Evolutionary conservation across 1,284 basidiomycete genomes (phyloP), one percentile per base, ranked within the genome.

Genomic region (Trichosporon coremiiforme): DNA sequence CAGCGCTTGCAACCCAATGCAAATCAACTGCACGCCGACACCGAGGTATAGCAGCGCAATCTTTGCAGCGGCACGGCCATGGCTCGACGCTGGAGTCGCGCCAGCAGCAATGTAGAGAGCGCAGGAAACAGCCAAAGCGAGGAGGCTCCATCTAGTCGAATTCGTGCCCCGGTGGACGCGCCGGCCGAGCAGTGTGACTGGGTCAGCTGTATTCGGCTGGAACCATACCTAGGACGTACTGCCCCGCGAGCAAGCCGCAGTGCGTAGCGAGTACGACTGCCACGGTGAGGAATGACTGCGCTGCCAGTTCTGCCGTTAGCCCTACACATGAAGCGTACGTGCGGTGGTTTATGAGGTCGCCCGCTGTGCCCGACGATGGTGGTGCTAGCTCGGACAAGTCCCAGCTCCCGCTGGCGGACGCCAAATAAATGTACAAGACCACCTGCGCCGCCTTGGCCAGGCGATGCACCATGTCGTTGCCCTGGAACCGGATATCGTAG

Each of bases 381-480:
- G n/a, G 17, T 20, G 65, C 33, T 25, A 65, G 41, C 8, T 25
- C 53, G 0, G 45, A 31, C 1, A 68, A 38, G 53, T 57, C 62
- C 78, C 79, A 80, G 35, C 76, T 74, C 5, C 76, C 77, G 53
- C 72, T 72, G 0, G 75, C 73, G 4, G 78, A 76, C n/a, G 77
- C 78, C 41, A 79, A 76, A 64, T 75, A 79, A 2, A 79, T 72
- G 64, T 79, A 76, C 4, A 77, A 31, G 3, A 71, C 68, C 31
- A 79, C 73, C 70, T 80, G 78, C 1, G 75, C 33, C 1, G 68
- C 65, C 66, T 80, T 80, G 25, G 66, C 36, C 17, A 75, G 22
- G 1, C 77, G 73, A 69, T 80, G 78, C n/a, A 70, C 74, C 4
- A 63, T 66, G 64, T 80, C 79, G 20, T 77, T 75, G n/a, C 71